Evolutionary conservation across 768 basidiomycete species (phyloP).

Genomic region (Russula emetica): DNA sequence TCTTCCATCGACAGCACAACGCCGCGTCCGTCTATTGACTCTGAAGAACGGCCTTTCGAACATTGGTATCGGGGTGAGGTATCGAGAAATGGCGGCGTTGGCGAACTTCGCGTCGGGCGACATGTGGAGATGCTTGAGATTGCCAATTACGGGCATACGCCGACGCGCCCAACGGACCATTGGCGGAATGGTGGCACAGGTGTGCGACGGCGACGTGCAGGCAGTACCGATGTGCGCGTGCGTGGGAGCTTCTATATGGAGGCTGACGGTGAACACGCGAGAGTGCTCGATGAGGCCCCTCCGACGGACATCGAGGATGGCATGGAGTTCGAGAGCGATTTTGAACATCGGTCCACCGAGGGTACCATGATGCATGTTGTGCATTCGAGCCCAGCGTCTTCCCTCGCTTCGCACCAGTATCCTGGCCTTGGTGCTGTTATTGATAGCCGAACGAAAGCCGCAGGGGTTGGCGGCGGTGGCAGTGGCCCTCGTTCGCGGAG

Average conservation of each 20-base stretch:
- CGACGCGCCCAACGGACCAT: constrained; percentile 30
- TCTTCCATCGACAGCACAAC: constrained; percentile 33
- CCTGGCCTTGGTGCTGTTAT: constrained; percentile 13
- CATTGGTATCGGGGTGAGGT: constrained; percentile 90
- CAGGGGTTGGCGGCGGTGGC: constrained; percentile 3
- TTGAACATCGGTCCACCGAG: constrained; percentile 13
- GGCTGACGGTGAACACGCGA: constrained; percentile 46
- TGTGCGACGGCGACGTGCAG: constrained; percentile 44
- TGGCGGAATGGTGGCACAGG: constrained; percentile 27
- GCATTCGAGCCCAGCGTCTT: not conserved
- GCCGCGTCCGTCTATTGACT: constrained; percentile 61
- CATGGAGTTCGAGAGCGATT: constrained; percentile 32
- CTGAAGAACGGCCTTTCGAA: constrained; percentile 79
- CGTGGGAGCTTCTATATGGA: constrained; percentile 68
- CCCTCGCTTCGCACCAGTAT: constrained; percentile 11
- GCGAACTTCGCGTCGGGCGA: constrained; percentile 69
- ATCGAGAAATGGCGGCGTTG: constrained; percentile 83
- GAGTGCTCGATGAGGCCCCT: constrained; percentile 72
- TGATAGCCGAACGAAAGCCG: constrained; percentile 15
- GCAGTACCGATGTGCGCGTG: constrained; percentile 51
- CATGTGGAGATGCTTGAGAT: constrained; percentile 85
- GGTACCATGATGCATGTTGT: not conserved
- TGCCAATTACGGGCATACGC: constrained; percentile 71
- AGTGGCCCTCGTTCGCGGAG: constrained; percentile 21
- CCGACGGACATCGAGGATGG: constrained; percentile 68